Base-by-base conservation (phyloP, 73 alveolate genomes). In the Paraurostyla sp. region DNA sequence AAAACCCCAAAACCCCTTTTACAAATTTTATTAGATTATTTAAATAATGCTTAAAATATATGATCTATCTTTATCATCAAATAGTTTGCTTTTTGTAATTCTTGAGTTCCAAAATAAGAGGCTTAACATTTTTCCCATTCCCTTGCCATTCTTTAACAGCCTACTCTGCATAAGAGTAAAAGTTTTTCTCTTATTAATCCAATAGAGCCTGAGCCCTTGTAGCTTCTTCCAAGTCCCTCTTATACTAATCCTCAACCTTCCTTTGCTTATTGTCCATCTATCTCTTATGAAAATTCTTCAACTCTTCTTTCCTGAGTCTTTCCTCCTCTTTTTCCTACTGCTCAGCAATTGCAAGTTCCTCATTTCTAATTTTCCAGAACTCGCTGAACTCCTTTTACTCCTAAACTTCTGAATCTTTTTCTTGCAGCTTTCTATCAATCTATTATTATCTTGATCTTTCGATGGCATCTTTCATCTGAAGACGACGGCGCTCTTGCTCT, bases 101-200 rank as follows among this genome's bases (percentile, higher is more conserved):
- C 76, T 96, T 94, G 15, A 97, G 93, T 76, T 97, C 99, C 38
- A 95, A 71, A 54, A 96, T 78, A 75, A 96, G 94, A 13, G 99
- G 99, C 83, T 75, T 92, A 65, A 95, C 97, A 80, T 93, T 92
- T 80, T 96, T 96, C 50, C 98, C 98, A 69, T 93, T 92, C 38
- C 71, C 84, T 48, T 93, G 87, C 95, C 95, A 95, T 71, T 96
- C 98, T 48, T 87, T 92, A 52, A 96, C 90, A 81, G 91, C 83
- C 87, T 93, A 80, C 91, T 96, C 98, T 23, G 99, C 98, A 91
- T 96, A 97, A 51, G 97, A 92, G 42, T 91, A 89, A 90, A 97
- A 97, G 81, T 95, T 90, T 88, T 96, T 94, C 71, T 91, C 96
- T 59, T 94, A 93, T 49, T 90, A 90, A 73, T 96, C 98, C 29